Evolutionary conservation across 2,329 filamentous ascomycete species (phyloP).

Genomic region (Fonsecaea erecta): DNA sequence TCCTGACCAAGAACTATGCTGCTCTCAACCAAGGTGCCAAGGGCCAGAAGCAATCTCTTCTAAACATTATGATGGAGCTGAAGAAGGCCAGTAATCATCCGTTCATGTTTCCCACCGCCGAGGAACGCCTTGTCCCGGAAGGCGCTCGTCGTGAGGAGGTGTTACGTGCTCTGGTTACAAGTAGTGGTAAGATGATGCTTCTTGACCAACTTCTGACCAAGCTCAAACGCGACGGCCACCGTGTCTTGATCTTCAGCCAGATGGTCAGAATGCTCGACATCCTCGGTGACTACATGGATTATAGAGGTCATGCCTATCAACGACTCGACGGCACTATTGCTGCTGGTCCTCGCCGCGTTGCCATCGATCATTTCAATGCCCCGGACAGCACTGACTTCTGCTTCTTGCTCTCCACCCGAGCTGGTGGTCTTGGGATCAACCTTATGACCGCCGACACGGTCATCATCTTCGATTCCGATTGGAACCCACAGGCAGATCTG

Average conservation of each 20-base stretch:
- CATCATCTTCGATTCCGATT: constrained; percentile 96
- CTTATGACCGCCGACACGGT: constrained; percentile 98
- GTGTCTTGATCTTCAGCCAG: constrained; percentile 97
- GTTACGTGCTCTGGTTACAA: constrained; percentile 89
- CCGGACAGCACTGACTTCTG: constrained; percentile 94
- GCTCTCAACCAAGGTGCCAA: constrained; percentile 87
- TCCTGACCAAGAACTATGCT: constrained; percentile 92
- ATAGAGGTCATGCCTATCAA: constrained; percentile 94
- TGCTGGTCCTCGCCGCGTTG: constrained; percentile 82
- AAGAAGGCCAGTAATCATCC: constrained; percentile 99
- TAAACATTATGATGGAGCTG: constrained; percentile 99
- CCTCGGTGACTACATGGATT: constrained; percentile 87
- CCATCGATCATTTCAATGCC: constrained; percentile 99
- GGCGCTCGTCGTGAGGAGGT: constrained; percentile 84
- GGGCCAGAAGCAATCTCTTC: constrained; percentile 89
- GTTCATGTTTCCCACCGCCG: constrained; percentile 94
- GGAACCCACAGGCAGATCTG: constrained; percentile 97
- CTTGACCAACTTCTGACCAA: constrained; percentile 94
- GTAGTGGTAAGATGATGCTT: constrained; percentile 99
- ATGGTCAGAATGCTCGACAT: constrained; percentile 99
- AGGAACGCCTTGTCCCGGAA: constrained; percentile 83
- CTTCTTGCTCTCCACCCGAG: constrained; percentile 91
- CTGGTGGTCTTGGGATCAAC: constrained; percentile 97
- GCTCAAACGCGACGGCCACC: constrained; percentile 88
- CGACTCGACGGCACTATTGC: constrained; percentile 93